Base-by-base conservation (phyloP, 2,329 filamentous ascomycete species). In the Hypoxylon sp. region DNA sequence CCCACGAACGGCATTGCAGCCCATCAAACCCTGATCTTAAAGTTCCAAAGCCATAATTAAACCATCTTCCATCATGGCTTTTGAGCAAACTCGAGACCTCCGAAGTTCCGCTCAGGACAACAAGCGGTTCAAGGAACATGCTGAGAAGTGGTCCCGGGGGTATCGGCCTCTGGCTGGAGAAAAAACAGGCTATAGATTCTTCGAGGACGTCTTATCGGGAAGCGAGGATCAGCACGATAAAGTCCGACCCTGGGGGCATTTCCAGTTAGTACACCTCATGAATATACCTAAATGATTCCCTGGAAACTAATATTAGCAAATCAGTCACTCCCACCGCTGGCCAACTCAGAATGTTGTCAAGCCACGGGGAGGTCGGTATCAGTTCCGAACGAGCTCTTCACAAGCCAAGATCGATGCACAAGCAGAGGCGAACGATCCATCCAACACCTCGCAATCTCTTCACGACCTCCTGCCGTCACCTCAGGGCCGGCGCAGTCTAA, bases 91-190 rank as follows among this genome's bases (percentile, higher is more conserved):
- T 52, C 82, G 82, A 63, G 83, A 85, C 73, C 72, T 85, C 39
- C 83, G 83, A 76, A 80, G 81, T 75, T 78, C 77, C 57, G 75
- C 79, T 66, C 80, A 80, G 66, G 82, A 82, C 73, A 79, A 77
- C 71, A 84, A 84, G 78, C 81, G 83, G 60, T 72, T 69, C 75
- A 84, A 84, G 76, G 81, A 84, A 71, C 78, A 78, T 3, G 71
- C 68, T 19, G 71, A 75, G 62, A 84, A 85, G 74, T 85, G 83
- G 83, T 76, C 79, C 8, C 75, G 78, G 13, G 83, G 83, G 60
- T 63, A 69, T 24, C 79, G 80, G 3, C 73, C 77, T 2, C 72
- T 74, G 33, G 29, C 75, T 24, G 81, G 80, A 17, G 71, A 75
- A 53, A 66, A 51, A 5, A 26, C 63, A 31, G 6, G 29, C 31